Percentiles rank a stretch among this genome's conserved stretches.
phyloP scores from a whole-genome alignment of 163 green algal species.

The Chloroidium sp. region DNA sequence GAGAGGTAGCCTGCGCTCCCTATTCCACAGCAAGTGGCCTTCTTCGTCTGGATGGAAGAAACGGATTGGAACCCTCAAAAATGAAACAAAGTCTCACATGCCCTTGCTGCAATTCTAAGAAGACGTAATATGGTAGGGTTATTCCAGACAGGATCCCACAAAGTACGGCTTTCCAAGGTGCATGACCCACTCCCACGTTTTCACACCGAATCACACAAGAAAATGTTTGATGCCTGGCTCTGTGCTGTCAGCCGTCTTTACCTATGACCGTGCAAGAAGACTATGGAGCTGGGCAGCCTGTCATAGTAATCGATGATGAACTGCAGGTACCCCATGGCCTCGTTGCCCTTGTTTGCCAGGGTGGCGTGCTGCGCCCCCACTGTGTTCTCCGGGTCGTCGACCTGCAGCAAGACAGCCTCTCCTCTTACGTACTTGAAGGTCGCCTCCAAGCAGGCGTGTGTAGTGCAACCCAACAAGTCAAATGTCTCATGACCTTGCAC shows the following conservation, averaged over 20 bases:
- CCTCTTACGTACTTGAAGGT: neutral
- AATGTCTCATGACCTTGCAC: neutral
- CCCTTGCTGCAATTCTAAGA: too few species aligned
- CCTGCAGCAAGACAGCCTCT: neutral
- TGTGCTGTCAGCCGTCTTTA: neutral
- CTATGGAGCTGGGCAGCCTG: conserved; percentile 15
- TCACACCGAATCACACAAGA: neutral
- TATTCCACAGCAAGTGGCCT: too few species aligned
- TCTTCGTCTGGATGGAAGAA: too few species aligned
- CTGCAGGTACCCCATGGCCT: conserved; percentile 24
- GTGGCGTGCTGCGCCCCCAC: conserved; percentile 11
- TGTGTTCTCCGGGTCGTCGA: conserved; percentile 8
- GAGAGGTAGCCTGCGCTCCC: too few species aligned
- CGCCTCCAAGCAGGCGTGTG: neutral
- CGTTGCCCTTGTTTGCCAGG: conserved; percentile 19
- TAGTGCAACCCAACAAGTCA: neutral
- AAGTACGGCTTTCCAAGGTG: neutral
- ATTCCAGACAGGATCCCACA: neutral
- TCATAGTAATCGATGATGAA: conserved; percentile 25
- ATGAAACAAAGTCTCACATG: too few species aligned
- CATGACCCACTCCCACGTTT: neutral
- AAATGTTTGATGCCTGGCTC: too few species aligned
- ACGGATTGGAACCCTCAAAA: too few species aligned
- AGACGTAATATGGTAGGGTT: too few species aligned
- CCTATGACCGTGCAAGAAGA: conserved; percentile 25